Conservation (phyloP, 208 protist genomes). For the Crithidia bombi region DNA sequence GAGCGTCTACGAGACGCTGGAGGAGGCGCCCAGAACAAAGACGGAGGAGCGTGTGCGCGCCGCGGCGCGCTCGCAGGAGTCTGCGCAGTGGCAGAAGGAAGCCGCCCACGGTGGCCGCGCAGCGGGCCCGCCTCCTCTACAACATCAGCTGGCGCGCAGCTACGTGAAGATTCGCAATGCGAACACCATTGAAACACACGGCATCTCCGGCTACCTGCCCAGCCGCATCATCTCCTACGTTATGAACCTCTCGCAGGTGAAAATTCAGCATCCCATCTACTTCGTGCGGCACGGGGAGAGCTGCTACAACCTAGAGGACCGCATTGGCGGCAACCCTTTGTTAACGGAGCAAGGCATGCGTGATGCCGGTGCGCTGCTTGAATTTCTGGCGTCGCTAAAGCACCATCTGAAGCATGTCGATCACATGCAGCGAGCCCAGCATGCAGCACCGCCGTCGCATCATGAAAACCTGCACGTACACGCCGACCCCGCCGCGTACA, state of each 20-base stretch:
- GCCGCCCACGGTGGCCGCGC: not conserved
- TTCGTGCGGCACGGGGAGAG: constrained; percentile 90
- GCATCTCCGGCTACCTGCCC: constrained; percentile 73
- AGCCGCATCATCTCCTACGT: constrained; percentile 83
- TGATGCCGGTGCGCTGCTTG: constrained; percentile 66
- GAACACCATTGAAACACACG: constrained; percentile 64
- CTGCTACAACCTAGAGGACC: constrained; percentile 83
- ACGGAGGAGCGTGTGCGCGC: not conserved
- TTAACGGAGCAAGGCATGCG: constrained; percentile 77
- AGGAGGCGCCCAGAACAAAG: constrained; percentile 19
- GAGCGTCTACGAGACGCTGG: constrained; percentile 61
- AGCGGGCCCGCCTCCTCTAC: not conserved
- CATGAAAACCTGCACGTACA: not conserved
- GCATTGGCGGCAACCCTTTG: constrained; percentile 85
- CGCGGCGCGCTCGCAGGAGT: not conserved
- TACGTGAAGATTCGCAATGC: constrained; percentile 73
- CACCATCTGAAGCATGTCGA: constrained; percentile 37
- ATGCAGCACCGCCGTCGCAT: not conserved
- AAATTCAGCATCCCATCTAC: constrained; percentile 90
- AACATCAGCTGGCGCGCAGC: constrained; percentile 24
- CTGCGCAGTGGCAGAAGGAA: not conserved
- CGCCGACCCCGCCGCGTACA: not conserved
- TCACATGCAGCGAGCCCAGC: constrained; percentile 6
- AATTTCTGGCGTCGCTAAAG: constrained; percentile 84
- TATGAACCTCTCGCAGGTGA: constrained; percentile 86